Evolutionary conservation across 2,329 filamentous ascomycete genomes (phyloP).

Genomic region (Pseudocercospora crystallina): DNA sequence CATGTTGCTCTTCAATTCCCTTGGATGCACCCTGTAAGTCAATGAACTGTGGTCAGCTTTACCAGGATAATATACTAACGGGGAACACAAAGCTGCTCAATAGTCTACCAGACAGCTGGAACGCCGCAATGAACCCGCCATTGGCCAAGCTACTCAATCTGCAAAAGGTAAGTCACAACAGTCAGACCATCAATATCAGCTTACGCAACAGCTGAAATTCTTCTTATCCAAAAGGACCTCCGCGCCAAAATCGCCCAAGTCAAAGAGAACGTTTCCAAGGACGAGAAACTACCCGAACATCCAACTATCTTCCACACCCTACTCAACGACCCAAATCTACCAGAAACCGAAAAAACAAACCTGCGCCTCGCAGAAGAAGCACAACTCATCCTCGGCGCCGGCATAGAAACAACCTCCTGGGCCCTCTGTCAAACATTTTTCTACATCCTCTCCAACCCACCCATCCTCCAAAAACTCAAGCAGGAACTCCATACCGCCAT

Average conservation of each 20-base stretch:
- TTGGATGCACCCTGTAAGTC: constrained; percentile 7
- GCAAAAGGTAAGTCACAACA: constrained; percentile 9
- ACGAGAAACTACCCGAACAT: constrained; percentile 17
- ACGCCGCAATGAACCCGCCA: constrained; percentile 16
- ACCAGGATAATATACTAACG: no score
- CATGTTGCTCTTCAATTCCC: constrained; percentile 21
- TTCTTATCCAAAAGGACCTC: constrained; percentile 10
- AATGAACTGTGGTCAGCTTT: no score
- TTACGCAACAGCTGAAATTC: neutral
- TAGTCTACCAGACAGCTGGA: constrained; percentile 18
- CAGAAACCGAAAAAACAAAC: constrained; percentile 22
- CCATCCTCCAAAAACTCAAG: constrained; percentile 19
- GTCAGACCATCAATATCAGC: neutral
- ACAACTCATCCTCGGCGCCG: constrained; percentile 27
- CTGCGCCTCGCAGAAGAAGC: constrained; percentile 26
- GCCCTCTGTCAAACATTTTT: constrained; percentile 21
- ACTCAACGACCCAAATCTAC: constrained; percentile 17
- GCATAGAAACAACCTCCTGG: constrained; percentile 25
- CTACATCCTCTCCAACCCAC: constrained; percentile 23
- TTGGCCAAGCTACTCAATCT: neutral
- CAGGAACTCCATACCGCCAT: constrained; percentile 29
- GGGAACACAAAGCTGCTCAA: neutral
- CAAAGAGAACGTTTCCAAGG: constrained; percentile 3
- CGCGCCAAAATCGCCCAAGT: constrained; percentile 12
- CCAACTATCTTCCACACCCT: constrained; percentile 27